Conservation (phyloP, 345 rosid genomes). For the Gossypium mustelinum region DNA sequence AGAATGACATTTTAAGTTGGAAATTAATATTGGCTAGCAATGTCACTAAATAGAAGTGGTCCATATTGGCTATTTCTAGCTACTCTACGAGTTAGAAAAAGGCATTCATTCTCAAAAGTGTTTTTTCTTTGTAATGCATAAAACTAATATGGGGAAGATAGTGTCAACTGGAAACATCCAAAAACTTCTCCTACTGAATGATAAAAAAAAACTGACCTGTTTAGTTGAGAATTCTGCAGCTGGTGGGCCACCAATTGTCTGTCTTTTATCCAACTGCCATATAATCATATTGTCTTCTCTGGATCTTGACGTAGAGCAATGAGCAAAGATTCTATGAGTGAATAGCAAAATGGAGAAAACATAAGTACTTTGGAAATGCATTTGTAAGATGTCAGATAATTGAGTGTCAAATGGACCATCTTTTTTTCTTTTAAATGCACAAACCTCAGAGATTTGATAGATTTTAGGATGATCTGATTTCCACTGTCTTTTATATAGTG, state of each 20-base stretch:
- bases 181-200: not conserved
- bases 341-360: not conserved
- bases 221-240: not conserved
- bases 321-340: not conserved
- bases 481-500: not conserved
- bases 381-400: not conserved
- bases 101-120: slow-evolving; percentile 3
- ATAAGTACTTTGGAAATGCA: not conserved
- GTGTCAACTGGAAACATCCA: not conserved
- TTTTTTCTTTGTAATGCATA: not conserved
- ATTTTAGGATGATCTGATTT: not conserved
- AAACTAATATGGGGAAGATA: slow-evolving; percentile 2
- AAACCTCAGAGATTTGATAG: slow-evolving; percentile 6
- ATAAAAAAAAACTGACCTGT: slow-evolving; percentile 1
- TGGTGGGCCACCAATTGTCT: slow-evolving; percentile 5
- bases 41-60: slow-evolving; percentile 5
- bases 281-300: slow-evolving; percentile 10
- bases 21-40: slow-evolving; percentile 2
- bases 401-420: not conserved
- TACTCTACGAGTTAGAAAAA: slow-evolving; percentile 4
- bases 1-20: slow-evolving; percentile 10
- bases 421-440: not conserved
- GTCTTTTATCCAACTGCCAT: slow-evolving; percentile 15
- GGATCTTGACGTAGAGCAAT: not conserved
- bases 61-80: slow-evolving; percentile 12